Evolutionary conservation across 1,284 basidiomycete species (phyloP), one percentile per base, ranked within the genome.

Genomic region (Microbotryum silenes-acaulis): DNA sequence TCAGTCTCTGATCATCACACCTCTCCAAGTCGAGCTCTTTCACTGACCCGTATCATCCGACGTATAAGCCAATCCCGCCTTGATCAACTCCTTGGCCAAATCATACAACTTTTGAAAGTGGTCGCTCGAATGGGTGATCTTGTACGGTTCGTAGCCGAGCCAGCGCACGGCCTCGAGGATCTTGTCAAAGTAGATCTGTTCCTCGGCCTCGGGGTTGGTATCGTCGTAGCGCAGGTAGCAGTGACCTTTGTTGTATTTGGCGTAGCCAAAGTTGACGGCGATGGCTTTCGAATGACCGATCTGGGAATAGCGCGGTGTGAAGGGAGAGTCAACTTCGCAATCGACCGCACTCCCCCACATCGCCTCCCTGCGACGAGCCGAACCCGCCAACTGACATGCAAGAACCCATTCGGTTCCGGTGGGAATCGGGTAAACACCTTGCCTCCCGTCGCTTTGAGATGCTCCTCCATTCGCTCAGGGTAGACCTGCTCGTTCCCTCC

Each of bases 61-160:
- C 10, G 97, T 85, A 77, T 98, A 99, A 9, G 89, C 96, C 76
- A 91, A 90, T 66, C 90, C 92, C 45, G 89, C 81, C 75, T 85
- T 85, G 70, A 93, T 94, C 57, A 98, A 80, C 74, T 94, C 87
- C n/a, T 91, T 82, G 3, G 94, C 94, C 31, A 97, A 81, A 25
- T 87, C 86, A 74, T 94, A 89, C 23, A 99, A 79, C 73, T 85
- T 78, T 66, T 89, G 83, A 76, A 99, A 98, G 78, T 98, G 91
- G 78, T 98, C 96, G 73, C 91, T 94, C 56, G 94, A 97, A 77
- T 98, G 98, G 16, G 96, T 98, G 78, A 99, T 92, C 77, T 91
- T 91, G 89, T 89, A 97, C 6, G 96, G 96, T 76, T 98, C 93
- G 72, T 86, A 99, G 2, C 96, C 96, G 31, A 99, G 82, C 96